phyloP scores from a whole-genome alignment of 164 flowering plant genomes.

The Aristolochia contorta region DNA sequence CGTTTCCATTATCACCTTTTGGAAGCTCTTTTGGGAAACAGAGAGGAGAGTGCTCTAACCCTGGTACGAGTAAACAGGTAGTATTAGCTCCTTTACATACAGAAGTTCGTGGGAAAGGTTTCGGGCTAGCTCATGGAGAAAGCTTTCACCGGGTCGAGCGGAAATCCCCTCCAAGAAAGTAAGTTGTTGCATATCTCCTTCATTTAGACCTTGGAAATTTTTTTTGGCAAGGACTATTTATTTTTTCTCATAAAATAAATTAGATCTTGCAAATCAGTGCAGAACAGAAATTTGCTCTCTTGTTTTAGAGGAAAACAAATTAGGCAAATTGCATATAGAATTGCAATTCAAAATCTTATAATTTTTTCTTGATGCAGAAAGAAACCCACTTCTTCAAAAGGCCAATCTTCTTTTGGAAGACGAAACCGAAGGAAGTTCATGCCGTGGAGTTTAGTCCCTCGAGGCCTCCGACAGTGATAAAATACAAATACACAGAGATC shows the following conservation, averaged over 20 bases:
- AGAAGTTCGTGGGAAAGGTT: neutral
- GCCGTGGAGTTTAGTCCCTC: neutral
- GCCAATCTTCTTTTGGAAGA: neutral
- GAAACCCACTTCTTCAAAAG: neutral
- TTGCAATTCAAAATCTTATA: too few relatives aligned
- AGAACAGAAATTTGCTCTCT: too few relatives aligned
- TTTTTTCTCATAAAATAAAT: too few relatives aligned
- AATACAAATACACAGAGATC: slow-evolving; percentile 3
- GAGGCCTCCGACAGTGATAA: neutral
- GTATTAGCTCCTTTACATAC: neutral
- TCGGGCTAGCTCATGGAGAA: neutral
- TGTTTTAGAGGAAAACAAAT: too few relatives aligned
- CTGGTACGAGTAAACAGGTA: too few relatives aligned
- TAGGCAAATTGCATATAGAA: too few relatives aligned
- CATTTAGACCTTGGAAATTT: too few relatives aligned
- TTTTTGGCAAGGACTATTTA: too few relatives aligned
- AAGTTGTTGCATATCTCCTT: too few relatives aligned
- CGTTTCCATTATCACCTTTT: too few relatives aligned
- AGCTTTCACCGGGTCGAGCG: neutral
- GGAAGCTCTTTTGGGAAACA: neutral
- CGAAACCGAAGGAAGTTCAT: neutral
- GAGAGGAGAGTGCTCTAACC: neutral
- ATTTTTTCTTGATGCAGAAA: neutral
- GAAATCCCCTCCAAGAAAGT: too few relatives aligned
- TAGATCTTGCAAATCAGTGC: too few relatives aligned